A percentile compares a stretch with the other conserved stretches of the same genome.
phyloP scores from a whole-genome alignment of 1,284 basidiomycete species.

The Pseudozyma sp. region DNA sequence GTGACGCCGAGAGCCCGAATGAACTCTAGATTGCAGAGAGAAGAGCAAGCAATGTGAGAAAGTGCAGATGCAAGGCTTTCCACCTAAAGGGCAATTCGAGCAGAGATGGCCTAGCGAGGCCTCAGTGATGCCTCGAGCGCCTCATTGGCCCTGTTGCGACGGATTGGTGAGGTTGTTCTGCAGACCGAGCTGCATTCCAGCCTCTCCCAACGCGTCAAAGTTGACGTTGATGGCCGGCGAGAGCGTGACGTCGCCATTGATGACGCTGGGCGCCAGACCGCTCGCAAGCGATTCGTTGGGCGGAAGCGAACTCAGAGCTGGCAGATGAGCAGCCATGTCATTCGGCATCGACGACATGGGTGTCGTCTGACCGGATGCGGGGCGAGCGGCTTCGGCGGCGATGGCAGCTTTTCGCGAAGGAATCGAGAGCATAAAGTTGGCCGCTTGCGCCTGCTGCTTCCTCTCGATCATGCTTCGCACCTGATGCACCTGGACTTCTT shows the following conservation, averaged over 20 bases:
- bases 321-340: constrained; percentile 52
- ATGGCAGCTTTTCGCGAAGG: constrained; percentile 46
- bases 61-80: no score
- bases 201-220: constrained; percentile 32
- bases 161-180: constrained; percentile 11
- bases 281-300: constrained; percentile 27
- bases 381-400: constrained; percentile 33
- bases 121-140: not conserved
- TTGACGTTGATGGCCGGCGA: constrained; percentile 35
- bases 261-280: constrained; percentile 26
- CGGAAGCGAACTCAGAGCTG: constrained; percentile 40
- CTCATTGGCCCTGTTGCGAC: constrained; percentile 13
- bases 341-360: constrained; percentile 59
- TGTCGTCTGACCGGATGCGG: constrained; percentile 47
- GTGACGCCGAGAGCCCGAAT: no score
- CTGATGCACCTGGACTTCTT: constrained; percentile 48
- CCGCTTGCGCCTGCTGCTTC: constrained; percentile 56
- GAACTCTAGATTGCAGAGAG: no score
- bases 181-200: constrained; percentile 25
- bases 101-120: not conserved
- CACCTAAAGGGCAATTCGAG: not conserved
- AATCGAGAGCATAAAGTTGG: constrained; percentile 59
- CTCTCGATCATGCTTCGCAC: constrained; percentile 56
- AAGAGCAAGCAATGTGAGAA: no score
- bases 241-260: constrained; percentile 20